Evolutionary conservation across 768 basidiomycete genomes (phyloP), one percentile per base, ranked within the genome.

Genomic region (Gymnopilus dilepis): DNA sequence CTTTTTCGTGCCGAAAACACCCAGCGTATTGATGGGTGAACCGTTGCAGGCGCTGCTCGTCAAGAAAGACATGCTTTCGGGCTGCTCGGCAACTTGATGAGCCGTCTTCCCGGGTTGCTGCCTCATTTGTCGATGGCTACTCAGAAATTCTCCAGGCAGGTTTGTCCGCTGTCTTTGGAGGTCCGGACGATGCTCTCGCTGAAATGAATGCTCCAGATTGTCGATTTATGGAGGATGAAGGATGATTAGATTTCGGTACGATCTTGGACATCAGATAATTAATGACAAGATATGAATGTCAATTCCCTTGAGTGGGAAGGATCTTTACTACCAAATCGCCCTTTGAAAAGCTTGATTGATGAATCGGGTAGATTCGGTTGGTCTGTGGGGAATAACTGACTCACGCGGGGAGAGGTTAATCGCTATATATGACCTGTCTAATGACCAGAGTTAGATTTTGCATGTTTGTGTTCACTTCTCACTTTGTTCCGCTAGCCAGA

Each of bases 341-440:
- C n/a, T 58, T 21, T 6, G 28, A 26, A 51, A 57, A 51, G 33
- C 31, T 62, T 45, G 54, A 43, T 58, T 51, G 42, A 50, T 56
- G 53, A 56, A 59, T 75, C 76, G 77, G 77, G 73, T 70, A 69
- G 73, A 78, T 71, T 77, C 76, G 77, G 77, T 74, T 70, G 62
- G 66, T 48, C 40, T 31, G 47, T 50, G 47, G 47, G 38, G 58
- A 62, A 51, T 26, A 48, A 38, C 41, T 57, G 42, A 61, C 52
- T 56, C 56, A 57, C 50, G 59, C 65, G 62, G 62, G 43, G 45
- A 61, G 47, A 56, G 58, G 30, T 42, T 50, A 63, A 59, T 63
- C 60, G 57, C 67, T 63, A 67, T 67, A 69, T 69, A 68, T 70
- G 67, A 60, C 47, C 47, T 40, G 43, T 26, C 50, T 41, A 21